A percentile compares a stretch with the other conserved stretches of the same genome.
phyloP scores from a whole-genome alignment of 768 basidiomycete genomes.

The Serendipita sp. region DNA sequence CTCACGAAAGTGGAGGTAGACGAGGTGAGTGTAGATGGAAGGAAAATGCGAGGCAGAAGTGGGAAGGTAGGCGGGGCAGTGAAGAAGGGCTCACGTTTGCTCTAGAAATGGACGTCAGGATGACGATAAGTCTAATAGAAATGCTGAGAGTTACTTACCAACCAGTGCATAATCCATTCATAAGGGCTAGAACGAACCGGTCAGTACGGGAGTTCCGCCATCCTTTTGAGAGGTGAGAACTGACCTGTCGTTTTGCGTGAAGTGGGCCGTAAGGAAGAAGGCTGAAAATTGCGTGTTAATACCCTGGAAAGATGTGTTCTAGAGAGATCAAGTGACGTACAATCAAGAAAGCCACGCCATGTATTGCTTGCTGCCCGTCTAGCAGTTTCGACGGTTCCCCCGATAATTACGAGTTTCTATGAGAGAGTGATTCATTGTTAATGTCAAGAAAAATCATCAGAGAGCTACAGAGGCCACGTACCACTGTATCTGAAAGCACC shows the following conservation, averaged over 20 bases:
- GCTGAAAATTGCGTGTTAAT: slow-evolving; percentile 24
- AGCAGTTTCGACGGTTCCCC: slow-evolving; percentile 77
- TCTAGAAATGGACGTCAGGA: not conserved
- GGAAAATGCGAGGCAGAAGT: not conserved
- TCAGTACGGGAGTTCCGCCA: not conserved
- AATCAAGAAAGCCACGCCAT: slow-evolving; percentile 71
- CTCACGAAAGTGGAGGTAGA: no score
- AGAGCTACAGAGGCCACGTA: slow-evolving; percentile 21
- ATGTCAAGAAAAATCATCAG: not conserved
- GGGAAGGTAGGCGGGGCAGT: not conserved
- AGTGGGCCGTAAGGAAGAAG: slow-evolving; percentile 81
- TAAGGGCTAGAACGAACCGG: not conserved
- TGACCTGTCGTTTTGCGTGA: slow-evolving; percentile 60
- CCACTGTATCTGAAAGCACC: slow-evolving; percentile 65
- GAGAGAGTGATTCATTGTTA: not conserved
- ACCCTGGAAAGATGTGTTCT: no score
- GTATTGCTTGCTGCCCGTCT: slow-evolving; percentile 67
- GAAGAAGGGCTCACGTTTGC: not conserved
- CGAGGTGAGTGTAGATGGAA: not conserved
- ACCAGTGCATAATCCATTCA: slow-evolving; percentile 6
- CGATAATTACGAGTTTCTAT: slow-evolving; percentile 77
- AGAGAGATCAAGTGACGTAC: slow-evolving; percentile 26
- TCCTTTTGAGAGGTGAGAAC: not conserved
- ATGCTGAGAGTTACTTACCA: not conserved
- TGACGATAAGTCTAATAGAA: not conserved